phyloP scores from a whole-genome alignment of 768 basidiomycete genomes.

The Amanita rubescens region DNA sequence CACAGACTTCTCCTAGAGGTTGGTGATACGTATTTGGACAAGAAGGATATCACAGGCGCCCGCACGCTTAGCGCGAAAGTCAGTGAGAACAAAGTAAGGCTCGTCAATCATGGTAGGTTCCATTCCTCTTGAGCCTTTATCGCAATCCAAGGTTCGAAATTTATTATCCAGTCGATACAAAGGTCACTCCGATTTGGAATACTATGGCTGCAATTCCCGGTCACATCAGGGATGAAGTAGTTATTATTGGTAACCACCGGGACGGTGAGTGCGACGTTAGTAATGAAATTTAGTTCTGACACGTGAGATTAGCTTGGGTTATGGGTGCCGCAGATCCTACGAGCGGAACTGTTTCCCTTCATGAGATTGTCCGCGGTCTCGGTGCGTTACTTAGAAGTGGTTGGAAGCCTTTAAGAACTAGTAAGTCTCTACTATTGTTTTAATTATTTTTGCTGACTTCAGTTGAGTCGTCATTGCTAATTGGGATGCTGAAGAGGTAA shows the following conservation, averaged over 20 bases:
- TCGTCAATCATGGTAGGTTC: constrained; percentile 47
- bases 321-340: constrained; percentile 75
- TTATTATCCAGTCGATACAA: constrained; percentile 49
- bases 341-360: constrained; percentile 72
- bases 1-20: constrained; percentile 56
- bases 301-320: constrained; percentile 48
- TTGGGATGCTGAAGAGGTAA: constrained; percentile 72
- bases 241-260: constrained; percentile 83
- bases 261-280: constrained; percentile 49
- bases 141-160: not conserved
- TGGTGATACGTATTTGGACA: constrained; percentile 25
- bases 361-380: constrained; percentile 72
- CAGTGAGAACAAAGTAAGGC: constrained; percentile 40
- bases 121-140: not conserved
- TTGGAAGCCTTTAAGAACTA: constrained; percentile 77
- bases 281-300: not conserved
- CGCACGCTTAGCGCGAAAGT: constrained; percentile 37
- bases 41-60: constrained; percentile 18
- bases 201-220: constrained; percentile 79
- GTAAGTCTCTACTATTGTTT: constrained; percentile 8
- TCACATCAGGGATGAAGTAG: constrained; percentile 75
- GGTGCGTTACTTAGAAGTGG: constrained; percentile 60
- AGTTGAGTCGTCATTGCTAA: constrained; percentile 52
- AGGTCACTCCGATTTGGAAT: constrained; percentile 89
- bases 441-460: not conserved